A percentile compares a stretch with the other conserved stretches of the same genome.
Evolutionary conservation across 2,329 filamentous ascomycete species (phyloP).

Genomic region (Pseudopithomyces maydicus): DNA sequence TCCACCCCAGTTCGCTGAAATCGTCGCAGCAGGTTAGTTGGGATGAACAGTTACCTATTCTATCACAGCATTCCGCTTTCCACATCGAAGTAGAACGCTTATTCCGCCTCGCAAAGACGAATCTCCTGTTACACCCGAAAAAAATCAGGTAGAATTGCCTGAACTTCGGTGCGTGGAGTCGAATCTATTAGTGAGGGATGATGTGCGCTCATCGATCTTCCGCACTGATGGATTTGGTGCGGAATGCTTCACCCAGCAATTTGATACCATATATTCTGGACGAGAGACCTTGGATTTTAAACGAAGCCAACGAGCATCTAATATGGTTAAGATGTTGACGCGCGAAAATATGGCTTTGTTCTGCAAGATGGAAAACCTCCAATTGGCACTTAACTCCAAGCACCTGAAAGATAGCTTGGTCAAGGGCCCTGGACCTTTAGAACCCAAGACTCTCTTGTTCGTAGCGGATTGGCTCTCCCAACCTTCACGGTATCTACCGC

Average conservation of each 20-base stretch:
- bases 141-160: too few species aligned
- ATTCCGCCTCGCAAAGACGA: too few species aligned
- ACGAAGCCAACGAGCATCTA: constrained; percentile 16
- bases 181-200: constrained; percentile 32
- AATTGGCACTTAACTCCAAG: too few species aligned
- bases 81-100: constrained; percentile 24
- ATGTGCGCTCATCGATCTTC: constrained; percentile 34
- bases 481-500: constrained; percentile 8
- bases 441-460: too few species aligned
- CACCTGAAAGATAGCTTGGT: too few species aligned
- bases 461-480: constrained; percentile 32
- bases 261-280: constrained; percentile 29
- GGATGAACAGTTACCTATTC: constrained; percentile 45
- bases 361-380: too few species aligned
- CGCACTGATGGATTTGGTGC: constrained; percentile 38
- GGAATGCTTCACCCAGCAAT: constrained; percentile 23
- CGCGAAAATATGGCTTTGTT: too few species aligned
- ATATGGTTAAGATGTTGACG: constrained; percentile 23
- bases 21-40: constrained; percentile 54
- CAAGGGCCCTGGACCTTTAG: too few species aligned
- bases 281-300: constrained; percentile 13
- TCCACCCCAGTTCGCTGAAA: constrained; percentile 50
- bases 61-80: constrained; percentile 40
- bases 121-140: too few species aligned
- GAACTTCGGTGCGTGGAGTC: background rate